Conservation (phyloP, 441 rosid genomes). For the Biscutella laevigata region DNA sequence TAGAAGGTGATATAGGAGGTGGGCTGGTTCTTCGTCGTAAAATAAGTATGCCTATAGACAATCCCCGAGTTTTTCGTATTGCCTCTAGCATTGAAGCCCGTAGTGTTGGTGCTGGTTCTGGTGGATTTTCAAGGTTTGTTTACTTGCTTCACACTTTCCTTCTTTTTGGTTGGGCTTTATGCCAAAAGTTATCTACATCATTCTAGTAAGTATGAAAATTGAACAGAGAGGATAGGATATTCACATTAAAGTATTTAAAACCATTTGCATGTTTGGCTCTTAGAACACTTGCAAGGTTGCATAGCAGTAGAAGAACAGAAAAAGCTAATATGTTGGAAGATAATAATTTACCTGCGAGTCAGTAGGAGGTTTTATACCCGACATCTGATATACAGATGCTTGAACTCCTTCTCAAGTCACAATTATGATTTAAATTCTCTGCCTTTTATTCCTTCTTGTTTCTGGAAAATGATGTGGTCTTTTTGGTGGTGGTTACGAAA, state of each 20-base stretch:
- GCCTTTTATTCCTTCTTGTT: not conserved
- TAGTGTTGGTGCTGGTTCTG: slow-evolving; percentile 88
- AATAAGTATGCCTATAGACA: slow-evolving; percentile 40
- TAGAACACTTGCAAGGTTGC: not conserved
- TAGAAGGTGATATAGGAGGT: slow-evolving; percentile 81
- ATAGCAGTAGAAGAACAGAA: not conserved
- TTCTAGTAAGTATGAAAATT: not conserved
- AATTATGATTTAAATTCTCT: not conserved
- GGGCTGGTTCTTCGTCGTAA: slow-evolving; percentile 58
- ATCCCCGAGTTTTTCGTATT: slow-evolving; percentile 43
- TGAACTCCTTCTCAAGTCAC: not conserved
- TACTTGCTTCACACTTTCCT: not conserved
- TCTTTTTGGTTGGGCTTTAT: not conserved
- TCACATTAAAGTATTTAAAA: not conserved
- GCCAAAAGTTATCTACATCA: not conserved
- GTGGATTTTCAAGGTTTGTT: slow-evolving; percentile 85
- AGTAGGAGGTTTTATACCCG: not conserved
- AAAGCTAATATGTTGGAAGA: not conserved
- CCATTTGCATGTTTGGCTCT: not conserved
- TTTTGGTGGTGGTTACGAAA: not conserved
- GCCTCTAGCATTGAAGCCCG: slow-evolving; percentile 62
- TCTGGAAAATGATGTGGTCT: not conserved
- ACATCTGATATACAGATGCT: not conserved
- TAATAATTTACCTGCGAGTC: not conserved
- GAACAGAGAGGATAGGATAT: not conserved